phyloP scores from a whole-genome alignment of 148 eudicot species.

The Persicaria tinctoria region DNA sequence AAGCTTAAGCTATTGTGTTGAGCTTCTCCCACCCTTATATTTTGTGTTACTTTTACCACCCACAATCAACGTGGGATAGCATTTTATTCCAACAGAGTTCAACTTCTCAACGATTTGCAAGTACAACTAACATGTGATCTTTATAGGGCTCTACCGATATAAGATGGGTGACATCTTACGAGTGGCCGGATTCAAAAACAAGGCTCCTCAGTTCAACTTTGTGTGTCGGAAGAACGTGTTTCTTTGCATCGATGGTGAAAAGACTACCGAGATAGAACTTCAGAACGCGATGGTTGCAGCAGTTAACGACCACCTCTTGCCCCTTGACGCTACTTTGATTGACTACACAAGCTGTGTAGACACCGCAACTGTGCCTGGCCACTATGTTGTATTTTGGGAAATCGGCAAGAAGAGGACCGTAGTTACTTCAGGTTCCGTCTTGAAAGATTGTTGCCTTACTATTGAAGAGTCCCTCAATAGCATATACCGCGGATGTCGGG shows the following conservation, averaged over 20 bases:
- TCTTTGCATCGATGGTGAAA: conserved; percentile 26
- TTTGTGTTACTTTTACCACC: too few species aligned
- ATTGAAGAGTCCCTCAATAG: conserved; percentile 23
- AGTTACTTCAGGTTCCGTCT: conserved; percentile 2
- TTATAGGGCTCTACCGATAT: conserved; percentile 21
- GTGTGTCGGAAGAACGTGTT: conserved; percentile 25
- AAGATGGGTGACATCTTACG: conserved; percentile 30
- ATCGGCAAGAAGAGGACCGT: neutral
- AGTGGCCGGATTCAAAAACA: conserved; percentile 27
- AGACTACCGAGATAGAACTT: conserved; percentile 29
- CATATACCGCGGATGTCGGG: conserved; percentile 18
- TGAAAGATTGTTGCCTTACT: conserved; percentile 21
- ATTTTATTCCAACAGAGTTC: too few species aligned
- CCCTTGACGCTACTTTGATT: conserved; percentile 11
- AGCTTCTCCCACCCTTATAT: too few species aligned
- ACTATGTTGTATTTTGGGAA: conserved; percentile 27
- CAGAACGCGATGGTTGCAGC: conserved; percentile 29
- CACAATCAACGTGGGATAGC: too few species aligned
- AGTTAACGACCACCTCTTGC: conserved; percentile 1
- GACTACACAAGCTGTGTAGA: conserved; percentile 34
- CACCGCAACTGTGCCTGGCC: conserved; percentile 26
- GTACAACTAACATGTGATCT: neutral
- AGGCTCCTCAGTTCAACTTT: conserved; percentile 30
- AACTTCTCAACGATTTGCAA: too few species aligned
- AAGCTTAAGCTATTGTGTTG: too few species aligned